Evolutionary conservation across 1,139 yeast genomes (phyloP).

Genomic region (Scheffersomyces lignicola): DNA sequence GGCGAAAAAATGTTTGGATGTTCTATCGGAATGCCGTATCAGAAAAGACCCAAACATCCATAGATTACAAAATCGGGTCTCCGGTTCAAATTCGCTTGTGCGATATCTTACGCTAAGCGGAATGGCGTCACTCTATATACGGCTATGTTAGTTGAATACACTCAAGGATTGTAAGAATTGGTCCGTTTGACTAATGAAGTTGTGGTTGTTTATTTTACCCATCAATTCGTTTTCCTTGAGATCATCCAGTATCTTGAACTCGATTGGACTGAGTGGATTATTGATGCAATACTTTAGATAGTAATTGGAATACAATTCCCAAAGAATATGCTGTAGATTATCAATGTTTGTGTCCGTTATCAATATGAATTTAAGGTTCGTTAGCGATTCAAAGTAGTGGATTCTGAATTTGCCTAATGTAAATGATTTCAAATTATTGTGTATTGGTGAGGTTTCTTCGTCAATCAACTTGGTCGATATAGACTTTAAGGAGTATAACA

Average conservation of each 20-base stretch:
- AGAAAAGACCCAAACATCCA: no score
- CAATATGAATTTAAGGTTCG: slow-evolving; percentile 74
- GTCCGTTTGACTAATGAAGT: slow-evolving; percentile 49
- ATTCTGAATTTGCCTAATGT: slow-evolving; percentile 73
- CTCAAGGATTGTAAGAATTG: slow-evolving; percentile 30
- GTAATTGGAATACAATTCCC: slow-evolving; percentile 65
- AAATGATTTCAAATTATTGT: slow-evolving; percentile 61
- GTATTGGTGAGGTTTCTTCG: slow-evolving; percentile 9
- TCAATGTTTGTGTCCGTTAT: slow-evolving; percentile 69
- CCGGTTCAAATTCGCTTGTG: no score
- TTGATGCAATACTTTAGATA: slow-evolving; percentile 70
- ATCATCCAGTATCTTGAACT: slow-evolving; percentile 38
- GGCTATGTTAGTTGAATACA: slow-evolving; percentile 14
- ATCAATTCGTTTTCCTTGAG: slow-evolving; percentile 14
- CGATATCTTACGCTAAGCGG: no score
- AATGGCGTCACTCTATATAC: not conserved
- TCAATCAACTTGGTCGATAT: slow-evolving; percentile 65
- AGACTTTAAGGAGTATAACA: slow-evolving; percentile 74
- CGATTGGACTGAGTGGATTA: slow-evolving; percentile 59
- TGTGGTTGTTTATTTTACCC: slow-evolving; percentile 39
- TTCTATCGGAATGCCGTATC: no score
- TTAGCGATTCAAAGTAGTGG: slow-evolving; percentile 77
- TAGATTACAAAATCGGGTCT: no score
- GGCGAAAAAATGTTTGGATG: slow-evolving; percentile 2
- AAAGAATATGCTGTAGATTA: slow-evolving; percentile 58